A percentile compares a stretch with the other conserved stretches of the same genome.
These are phyloP conservation scores for Phytomonas sp. DNA, from an alignment of 208 protist species.

Conservation along the genomic window DNA sequence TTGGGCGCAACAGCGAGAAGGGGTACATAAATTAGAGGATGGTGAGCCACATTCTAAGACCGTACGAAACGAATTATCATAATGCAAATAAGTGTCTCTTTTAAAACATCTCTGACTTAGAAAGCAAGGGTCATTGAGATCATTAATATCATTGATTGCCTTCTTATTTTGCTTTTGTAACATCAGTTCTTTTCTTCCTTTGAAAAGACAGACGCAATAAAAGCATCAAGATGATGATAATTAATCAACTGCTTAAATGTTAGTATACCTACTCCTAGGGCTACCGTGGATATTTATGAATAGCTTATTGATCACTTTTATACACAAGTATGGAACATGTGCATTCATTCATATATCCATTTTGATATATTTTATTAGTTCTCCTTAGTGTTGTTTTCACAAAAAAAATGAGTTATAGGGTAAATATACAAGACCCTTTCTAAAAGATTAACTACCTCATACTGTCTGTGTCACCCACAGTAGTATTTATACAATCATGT, in stretches of 20 bases:
- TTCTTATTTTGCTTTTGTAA: background rate
- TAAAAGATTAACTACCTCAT: background rate
- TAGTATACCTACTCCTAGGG: background rate
- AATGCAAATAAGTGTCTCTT: background rate
- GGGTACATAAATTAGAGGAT: conserved; percentile 32
- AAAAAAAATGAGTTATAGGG: background rate
- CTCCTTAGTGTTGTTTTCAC: background rate
- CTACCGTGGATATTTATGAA: background rate
- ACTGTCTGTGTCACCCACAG: background rate
- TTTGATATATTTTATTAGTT: background rate
- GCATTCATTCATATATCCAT: background rate
- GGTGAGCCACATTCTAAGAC: conserved; percentile 6
- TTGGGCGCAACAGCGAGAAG: conserved; percentile 75
- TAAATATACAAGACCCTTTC: background rate
- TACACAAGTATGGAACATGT: background rate
- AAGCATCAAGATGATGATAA: background rate
- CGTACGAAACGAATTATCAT: background rate
- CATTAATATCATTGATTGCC: background rate
- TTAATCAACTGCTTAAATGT: background rate
- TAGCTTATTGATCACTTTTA: background rate
- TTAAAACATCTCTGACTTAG: background rate
- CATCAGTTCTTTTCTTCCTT: background rate
- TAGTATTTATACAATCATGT: background rate
- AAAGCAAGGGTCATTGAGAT: background rate
- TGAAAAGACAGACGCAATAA: background rate